Base-by-base conservation (phyloP, 78 protist species). In the Emiliania huxleyi region DNA sequence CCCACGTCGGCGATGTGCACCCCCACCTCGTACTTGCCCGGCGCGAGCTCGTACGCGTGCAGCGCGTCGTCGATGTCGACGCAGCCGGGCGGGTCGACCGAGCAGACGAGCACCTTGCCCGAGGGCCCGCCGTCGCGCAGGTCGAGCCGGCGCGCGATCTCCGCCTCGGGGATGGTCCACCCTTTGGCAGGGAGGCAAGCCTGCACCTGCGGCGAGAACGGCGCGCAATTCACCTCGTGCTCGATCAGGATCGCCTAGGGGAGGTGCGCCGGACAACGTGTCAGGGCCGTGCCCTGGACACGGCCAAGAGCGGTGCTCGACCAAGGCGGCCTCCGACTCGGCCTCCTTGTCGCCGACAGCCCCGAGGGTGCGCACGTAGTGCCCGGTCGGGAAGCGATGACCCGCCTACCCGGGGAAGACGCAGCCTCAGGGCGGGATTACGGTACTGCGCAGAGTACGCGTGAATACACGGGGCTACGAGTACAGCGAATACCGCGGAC, bases 51-150 rank as follows among this genome's bases (percentile, higher is more conserved):
- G 0, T 91, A 95, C 19, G 73, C 84, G 48, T 98, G 98, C 69
- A 99, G 91, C 0, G 99, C 99, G 45, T 99, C 99, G 87, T 99
- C 99, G 46, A 99, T 98, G 94, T 99, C 99, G 69, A 91, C 96
- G 92, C 99, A 97, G 12, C 99, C 99, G 12, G 87, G 94, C 18
- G 95, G 95, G 87, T 94, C 95, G 84, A 94, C 56, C 25, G 87
- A 52, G 90, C 91, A 92, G 22, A 94, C 90, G 79, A 21, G 18
- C 49, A 8, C 25, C 0, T 52, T 52, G 15, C 62, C 62, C 62
- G 62, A n/a, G 37, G 15, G 37, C 35, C 44, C 85, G 23, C n/a
- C 11, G 35, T 88, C 77, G 48, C 84, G 43, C 85, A 94, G 46
- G 35, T 94, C 95, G 46, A 44, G 42, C 0, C 95, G 38, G 25